Percentiles rank a stretch among this genome's conserved stretches.
Evolutionary conservation across 805 yeast genomes (phyloP).

Genomic region (Hanseniaspora taiwanica): DNA sequence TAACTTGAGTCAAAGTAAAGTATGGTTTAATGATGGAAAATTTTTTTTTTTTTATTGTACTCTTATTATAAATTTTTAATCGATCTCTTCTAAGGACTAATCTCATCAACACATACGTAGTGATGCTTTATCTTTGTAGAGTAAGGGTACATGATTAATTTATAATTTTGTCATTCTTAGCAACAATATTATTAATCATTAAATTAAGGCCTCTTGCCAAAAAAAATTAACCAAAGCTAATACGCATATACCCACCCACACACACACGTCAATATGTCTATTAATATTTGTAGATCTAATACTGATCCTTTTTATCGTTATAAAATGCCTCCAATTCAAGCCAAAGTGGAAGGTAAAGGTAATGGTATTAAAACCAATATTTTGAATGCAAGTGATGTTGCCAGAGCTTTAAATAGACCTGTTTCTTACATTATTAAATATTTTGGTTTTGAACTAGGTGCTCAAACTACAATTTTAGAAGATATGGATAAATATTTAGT

Average conservation of each 20-base stretch:
- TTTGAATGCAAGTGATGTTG: slow-evolving; percentile 81
- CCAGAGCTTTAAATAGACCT: slow-evolving; percentile 89
- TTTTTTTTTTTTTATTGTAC: too few relatives aligned
- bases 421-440: slow-evolving; percentile 83
- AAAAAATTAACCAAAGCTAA: not conserved
- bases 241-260: not conserved
- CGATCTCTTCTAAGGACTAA: too few relatives aligned
- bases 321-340: slow-evolving; percentile 96
- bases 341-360: slow-evolving; percentile 97
- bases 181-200: not conserved
- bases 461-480: slow-evolving; percentile 77
- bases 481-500: slow-evolving; percentile 77
- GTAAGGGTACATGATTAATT: too few relatives aligned
- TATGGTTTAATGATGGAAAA: too few relatives aligned
- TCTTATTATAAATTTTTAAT: too few relatives aligned
- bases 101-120: too few relatives aligned
- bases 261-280: slow-evolving; percentile 44
- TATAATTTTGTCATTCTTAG: too few relatives aligned
- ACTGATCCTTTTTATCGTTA: slow-evolving; percentile 98
- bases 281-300: slow-evolving; percentile 93
- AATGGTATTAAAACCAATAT: slow-evolving; percentile 97
- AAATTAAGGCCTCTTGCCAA: too few relatives aligned
- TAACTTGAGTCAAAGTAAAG: too few relatives aligned
- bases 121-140: too few relatives aligned
- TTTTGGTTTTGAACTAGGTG: slow-evolving; percentile 95